A percentile compares a stretch with the other conserved stretches of the same genome.
Conservation (phyloP, 2,329 filamentous ascomycete genomes). For the Drechslerella dactyloides region DNA sequence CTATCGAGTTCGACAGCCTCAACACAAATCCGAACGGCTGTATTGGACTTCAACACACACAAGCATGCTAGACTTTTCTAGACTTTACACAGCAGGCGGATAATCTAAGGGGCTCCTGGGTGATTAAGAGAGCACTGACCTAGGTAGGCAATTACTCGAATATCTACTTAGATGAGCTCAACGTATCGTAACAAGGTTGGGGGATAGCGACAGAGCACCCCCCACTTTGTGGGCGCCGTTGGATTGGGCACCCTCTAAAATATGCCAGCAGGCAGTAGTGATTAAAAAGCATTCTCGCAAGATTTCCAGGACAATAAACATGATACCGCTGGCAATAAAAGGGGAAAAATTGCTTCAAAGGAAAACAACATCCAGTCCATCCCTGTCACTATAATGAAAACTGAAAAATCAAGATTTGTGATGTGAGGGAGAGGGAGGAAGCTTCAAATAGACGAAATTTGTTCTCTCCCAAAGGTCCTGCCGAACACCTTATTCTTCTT, state of each 20-base stretch:
- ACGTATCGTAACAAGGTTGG: too few species aligned
- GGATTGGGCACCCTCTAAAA: too few species aligned
- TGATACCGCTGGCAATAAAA: neutral
- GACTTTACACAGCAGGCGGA: neutral
- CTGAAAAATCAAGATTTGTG: neutral
- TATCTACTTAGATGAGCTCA: too few species aligned
- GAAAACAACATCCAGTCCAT: neutral
- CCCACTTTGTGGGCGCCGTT: too few species aligned
- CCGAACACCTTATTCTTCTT: conserved; percentile 44
- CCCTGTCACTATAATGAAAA: neutral
- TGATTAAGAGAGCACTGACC: too few species aligned
- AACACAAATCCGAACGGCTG: neutral
- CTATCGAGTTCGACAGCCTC: neutral
- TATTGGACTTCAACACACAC: neutral
- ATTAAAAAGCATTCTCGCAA: too few species aligned
- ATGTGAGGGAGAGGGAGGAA: neutral
- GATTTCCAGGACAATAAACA: neutral
- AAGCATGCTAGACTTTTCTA: neutral
- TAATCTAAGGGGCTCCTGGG: too few species aligned
- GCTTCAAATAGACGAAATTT: neutral
- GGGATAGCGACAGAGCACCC: too few species aligned
- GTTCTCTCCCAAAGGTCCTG: neutral
- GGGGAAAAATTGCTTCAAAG: neutral
- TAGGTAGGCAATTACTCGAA: too few species aligned
- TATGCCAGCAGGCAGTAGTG: too few species aligned